Evolutionary conservation across 768 basidiomycete genomes (phyloP), one percentile per base, ranked within the genome.

Genomic region (Auricularia sp.): DNA sequence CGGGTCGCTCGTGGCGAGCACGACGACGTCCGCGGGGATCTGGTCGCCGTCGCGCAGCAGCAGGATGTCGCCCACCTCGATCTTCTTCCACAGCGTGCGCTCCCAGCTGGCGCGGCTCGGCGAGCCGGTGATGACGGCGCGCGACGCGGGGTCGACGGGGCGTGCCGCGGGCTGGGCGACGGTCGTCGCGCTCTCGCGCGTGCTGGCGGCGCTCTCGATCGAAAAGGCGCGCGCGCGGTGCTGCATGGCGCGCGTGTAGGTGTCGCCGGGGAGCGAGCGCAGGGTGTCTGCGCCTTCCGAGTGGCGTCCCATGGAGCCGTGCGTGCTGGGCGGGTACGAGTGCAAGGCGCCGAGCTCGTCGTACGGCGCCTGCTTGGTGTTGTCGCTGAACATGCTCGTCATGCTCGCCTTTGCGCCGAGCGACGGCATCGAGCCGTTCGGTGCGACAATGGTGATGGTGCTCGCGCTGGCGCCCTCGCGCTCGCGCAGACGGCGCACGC

Each of bases 81-180:
- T 81, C 79, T 98, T 98, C 81, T 98, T 98, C 96, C 96, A 98
- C 1, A 98, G 77, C 14, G 96, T 98, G 64, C 96, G 80, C 72
- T 98, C 94, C 96, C 96, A 98, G 8, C 12, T 14, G 8, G 39
- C 39, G 39, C 39, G 39, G n/a, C n/a, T 54, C 18, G n/a, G 11
- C 53, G 18, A 8, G 29, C 56, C 56, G 8, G 34, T 35, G 56
- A 59, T n/a, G 34, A 59, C 56, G 6, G 56, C 56, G 56, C 56
- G 56, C 29, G 23, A 14, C 14, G 56, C 56, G 12, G 56, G 23
- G 56, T 59, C 56, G 29, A 59, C 23, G 21, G n/a, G 8, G 56
- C 56, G 56, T 2, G 56, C 56, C 3, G 8, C 16, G 6, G 47
- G 56, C 23, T 59, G 56, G 23, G 56, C 21, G 47, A 51, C 21